Percentiles rank a stretch among this genome's conserved stretches.
These are phyloP conservation scores for Daldinia childiae DNA, from an alignment of 495 filamentous ascomycete genomes.

Conservation along the genomic window DNA sequence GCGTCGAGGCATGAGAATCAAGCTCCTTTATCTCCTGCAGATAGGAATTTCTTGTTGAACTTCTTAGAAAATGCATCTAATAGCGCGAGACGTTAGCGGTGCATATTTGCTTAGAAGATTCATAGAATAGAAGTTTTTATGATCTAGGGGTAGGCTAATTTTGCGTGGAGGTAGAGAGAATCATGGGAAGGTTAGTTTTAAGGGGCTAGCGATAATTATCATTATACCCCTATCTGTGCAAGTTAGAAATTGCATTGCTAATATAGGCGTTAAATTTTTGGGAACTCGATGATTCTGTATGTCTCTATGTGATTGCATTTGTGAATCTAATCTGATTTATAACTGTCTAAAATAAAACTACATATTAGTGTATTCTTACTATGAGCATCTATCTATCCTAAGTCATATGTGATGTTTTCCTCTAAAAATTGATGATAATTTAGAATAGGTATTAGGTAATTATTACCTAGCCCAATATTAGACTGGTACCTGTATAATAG, in stretches of 20 bases:
- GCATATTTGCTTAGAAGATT: not conserved
- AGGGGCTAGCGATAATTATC: conserved; percentile 4
- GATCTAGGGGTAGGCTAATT: conserved; percentile 1
- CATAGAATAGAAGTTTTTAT: not conserved
- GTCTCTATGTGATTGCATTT: not conserved
- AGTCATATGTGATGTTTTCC: no score
- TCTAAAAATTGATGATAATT: no score
- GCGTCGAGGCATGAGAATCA: conserved; percentile 57
- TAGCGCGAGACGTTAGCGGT: conserved; percentile 24
- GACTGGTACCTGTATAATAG: no score
- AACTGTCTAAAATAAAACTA: not conserved
- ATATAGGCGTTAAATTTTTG: conserved; percentile 2
- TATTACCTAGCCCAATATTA: no score
- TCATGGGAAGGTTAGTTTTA: not conserved
- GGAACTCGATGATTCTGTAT: not conserved
- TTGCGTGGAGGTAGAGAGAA: not conserved
- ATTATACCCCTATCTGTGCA: conserved; percentile 27
- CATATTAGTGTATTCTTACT: not conserved
- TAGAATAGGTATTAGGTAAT: no score
- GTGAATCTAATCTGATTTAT: not conserved
- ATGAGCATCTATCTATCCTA: no score
- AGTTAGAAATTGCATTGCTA: conserved; percentile 14
- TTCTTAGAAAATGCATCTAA: conserved; percentile 66
- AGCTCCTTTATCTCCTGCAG: conserved; percentile 69
- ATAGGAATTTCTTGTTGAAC: conserved; percentile 80